Conservation (phyloP, 2,329 filamentous ascomycete genomes). For the Aspergillus novofumigatus region DNA sequence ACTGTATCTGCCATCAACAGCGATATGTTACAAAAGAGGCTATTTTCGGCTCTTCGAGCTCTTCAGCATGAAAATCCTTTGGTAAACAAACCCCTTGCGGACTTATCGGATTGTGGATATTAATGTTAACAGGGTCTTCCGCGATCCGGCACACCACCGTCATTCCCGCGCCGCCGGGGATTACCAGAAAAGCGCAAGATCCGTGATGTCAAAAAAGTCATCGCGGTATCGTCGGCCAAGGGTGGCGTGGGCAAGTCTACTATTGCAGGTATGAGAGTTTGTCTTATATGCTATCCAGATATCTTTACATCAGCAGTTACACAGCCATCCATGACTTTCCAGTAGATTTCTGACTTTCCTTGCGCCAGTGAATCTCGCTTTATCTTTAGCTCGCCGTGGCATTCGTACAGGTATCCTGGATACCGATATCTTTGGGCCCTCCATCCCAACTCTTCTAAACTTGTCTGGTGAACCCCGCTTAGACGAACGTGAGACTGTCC, state of each 20-base stretch:
- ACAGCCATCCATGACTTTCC: neutral
- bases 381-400: conserved; percentile 78
- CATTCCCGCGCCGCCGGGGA: conserved; percentile 70
- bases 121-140: conserved; percentile 68
- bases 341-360: neutral
- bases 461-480: conserved; percentile 74
- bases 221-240: conserved; percentile 96
- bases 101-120: neutral
- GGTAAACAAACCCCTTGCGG: conserved; percentile 44
- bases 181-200: conserved; percentile 79
- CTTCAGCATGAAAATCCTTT: conserved; percentile 82
- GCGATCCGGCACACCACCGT: conserved; percentile 63
- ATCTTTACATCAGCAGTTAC: neutral
- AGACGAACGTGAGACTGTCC: conserved; percentile 57
- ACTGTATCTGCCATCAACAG: neutral
- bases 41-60: conserved; percentile 53
- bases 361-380: conserved; percentile 67
- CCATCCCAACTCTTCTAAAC: conserved; percentile 83
- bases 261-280: conserved; percentile 61
- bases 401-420: conserved; percentile 84
- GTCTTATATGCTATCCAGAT: neutral
- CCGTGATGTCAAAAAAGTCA: conserved; percentile 79
- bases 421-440: conserved; percentile 94
- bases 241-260: conserved; percentile 98
- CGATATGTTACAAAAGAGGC: conserved; percentile 35